A percentile compares a stretch with the other conserved stretches of the same genome.
These are phyloP conservation scores for Raphanus hybrid DNA, from an alignment of 441 rosid genomes.

Conservation along the genomic window DNA sequence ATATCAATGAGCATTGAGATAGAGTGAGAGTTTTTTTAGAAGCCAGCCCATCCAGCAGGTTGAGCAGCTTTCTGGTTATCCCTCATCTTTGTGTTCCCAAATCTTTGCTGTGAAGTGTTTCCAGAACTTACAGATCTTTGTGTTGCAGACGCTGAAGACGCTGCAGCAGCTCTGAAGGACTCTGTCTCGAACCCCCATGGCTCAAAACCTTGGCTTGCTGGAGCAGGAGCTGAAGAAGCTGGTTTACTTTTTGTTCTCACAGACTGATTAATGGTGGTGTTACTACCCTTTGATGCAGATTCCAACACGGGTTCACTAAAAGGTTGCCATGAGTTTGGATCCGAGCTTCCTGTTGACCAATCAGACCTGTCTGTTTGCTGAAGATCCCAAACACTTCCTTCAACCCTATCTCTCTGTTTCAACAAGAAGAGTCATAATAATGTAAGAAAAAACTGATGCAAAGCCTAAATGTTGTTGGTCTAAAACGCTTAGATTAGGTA, in stretches of 20 bases:
- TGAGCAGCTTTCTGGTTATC: conserved; percentile 62
- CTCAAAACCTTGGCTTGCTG: conserved; percentile 52
- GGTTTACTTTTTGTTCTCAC: conserved; percentile 66
- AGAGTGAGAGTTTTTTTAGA: conserved; percentile 43
- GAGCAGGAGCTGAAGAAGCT: conserved; percentile 48
- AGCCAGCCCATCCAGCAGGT: conserved; percentile 99
- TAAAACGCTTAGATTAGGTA: conserved; percentile 9
- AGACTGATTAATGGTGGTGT: conserved; percentile 51
- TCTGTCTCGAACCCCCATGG: conserved; percentile 89
- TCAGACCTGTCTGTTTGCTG: conserved; percentile 55
- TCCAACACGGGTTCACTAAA: conserved; percentile 60
- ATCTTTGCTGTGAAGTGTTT: conserved; percentile 50
- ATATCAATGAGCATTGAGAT: conserved; percentile 10
- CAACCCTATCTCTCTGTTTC: conserved; percentile 54
- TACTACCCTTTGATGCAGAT: conserved; percentile 50
- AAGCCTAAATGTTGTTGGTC: neutral
- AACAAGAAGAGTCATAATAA: conserved; percentile 19
- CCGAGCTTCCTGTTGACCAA: conserved; percentile 53
- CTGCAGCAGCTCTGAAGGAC: conserved; percentile 58
- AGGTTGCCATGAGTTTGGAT: conserved; percentile 74
- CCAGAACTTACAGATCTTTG: conserved; percentile 54
- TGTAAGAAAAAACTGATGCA: conserved; percentile 22
- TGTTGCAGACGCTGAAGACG: conserved; percentile 38
- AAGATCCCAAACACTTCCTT: conserved; percentile 46
- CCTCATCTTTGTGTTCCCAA: conserved; percentile 49